A percentile compares a stretch with the other conserved stretches of the same genome.
Evolutionary conservation across 2,329 filamentous ascomycete genomes (phyloP).

Genomic region (Cladosporium sp.): DNA sequence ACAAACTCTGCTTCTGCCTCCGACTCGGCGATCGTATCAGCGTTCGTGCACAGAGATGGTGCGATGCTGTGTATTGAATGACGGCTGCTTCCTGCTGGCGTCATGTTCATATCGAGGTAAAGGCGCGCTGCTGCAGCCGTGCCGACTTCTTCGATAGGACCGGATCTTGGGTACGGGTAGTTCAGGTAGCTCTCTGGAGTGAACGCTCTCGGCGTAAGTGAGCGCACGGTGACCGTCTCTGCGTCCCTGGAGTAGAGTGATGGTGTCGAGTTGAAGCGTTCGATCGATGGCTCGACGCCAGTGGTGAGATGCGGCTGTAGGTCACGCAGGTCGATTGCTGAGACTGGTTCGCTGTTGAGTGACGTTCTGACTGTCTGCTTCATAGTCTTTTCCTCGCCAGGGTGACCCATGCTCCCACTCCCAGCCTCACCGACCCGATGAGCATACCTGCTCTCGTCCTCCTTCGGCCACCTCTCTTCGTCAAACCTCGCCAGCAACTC

Average conservation of each 20-base stretch:
- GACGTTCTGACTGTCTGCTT: neutral
- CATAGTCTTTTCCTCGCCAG: neutral
- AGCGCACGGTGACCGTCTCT: neutral
- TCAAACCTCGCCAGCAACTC: conserved; percentile 11
- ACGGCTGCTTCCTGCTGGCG: neutral
- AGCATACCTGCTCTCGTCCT: too few relatives aligned
- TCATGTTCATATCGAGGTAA: neutral
- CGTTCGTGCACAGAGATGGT: neutral
- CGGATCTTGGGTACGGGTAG: neutral
- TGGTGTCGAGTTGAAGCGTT: neutral
- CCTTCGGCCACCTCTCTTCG: neutral
- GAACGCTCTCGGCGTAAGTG: neutral
- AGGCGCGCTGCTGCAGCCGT: neutral
- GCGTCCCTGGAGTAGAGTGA: neutral
- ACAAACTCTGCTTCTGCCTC: neutral
- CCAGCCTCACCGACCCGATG: neutral
- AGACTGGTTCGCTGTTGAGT: neutral
- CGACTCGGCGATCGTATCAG: neutral
- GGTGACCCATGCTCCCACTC: neutral
- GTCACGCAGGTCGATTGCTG: neutral
- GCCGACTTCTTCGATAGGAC: neutral
- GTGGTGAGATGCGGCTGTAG: neutral
- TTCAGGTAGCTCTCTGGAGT: neutral
- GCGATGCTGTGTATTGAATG: neutral
- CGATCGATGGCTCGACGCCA: neutral